A percentile compares a stretch with the other conserved stretches of the same genome.
These are phyloP conservation scores for Pestalotiopsis sp. DNA, from an alignment of 2,329 filamentous ascomycete genomes.

Conservation along the genomic window DNA sequence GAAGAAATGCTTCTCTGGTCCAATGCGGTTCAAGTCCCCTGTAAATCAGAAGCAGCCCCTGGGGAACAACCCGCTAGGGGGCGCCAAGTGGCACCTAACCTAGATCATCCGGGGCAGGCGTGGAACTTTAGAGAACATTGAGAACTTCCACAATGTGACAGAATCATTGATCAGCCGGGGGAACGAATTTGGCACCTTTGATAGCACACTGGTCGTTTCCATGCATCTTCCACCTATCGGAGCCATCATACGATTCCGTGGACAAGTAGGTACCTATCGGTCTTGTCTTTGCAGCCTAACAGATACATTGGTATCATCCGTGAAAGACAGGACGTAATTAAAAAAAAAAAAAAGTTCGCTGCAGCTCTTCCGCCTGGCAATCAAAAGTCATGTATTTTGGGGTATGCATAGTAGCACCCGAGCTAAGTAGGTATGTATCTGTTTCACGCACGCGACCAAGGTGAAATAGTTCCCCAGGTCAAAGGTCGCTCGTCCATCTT, in stretches of 20 bases:
- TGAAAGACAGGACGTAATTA: background rate
- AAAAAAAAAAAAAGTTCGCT: background rate
- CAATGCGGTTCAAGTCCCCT: background rate
- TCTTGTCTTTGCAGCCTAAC: background rate
- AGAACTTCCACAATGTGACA: background rate
- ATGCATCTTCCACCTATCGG: slow-evolving; percentile 6
- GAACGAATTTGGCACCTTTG: background rate
- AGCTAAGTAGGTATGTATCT: no score
- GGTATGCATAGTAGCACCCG: no score
- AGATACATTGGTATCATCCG: background rate
- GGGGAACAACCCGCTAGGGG: background rate
- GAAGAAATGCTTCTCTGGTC: background rate
- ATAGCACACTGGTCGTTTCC: background rate
- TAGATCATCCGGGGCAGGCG: background rate
- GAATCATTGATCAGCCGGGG: background rate
- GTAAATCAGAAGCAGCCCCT: background rate
- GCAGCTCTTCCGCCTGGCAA: background rate
- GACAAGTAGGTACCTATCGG: background rate
- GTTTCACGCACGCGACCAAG: no score
- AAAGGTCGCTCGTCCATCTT: no score
- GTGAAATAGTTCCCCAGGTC: no score
- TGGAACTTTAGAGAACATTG: background rate
- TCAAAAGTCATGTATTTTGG: no score
- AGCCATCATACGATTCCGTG: background rate
- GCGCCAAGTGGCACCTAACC: background rate